Base-by-base conservation (phyloP, 1,284 basidiomycete species). In the Ceratobasidium sp. region DNA sequence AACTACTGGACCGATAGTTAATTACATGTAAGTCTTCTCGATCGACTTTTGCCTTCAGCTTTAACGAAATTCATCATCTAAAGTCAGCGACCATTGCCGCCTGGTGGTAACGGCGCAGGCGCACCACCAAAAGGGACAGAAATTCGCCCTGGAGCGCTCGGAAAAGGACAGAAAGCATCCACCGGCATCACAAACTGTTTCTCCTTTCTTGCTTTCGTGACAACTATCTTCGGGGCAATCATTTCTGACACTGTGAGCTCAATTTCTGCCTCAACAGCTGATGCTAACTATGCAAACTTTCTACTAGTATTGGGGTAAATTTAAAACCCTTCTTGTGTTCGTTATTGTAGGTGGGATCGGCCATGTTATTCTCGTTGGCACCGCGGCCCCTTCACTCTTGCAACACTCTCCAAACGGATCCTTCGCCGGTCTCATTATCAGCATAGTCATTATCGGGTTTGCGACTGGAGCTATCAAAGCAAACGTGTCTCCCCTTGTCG, bases 391-490 rank as follows among this genome's bases (percentile, higher is more conserved):
- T 48, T 56, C 78, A 3, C 15, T 78, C 26, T 54, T 80, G 9
- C 77, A 80, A 52, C 62, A 68, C 23, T 77, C 73, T n/a, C 57
- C 81, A 7, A 80, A 84, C 61, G 83, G 84, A 23, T 83, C 85
- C 2, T 80, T 86, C 70, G 85, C 84, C 23, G 82, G 84, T 67
- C 85, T 88, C 77, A 82, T 83, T 44, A 77, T 85, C 50, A 82
- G 83, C 9, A 80, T 85, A 17, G 78, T 85, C 57, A 82, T 84
- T 73, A 85, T 84, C 80, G 82, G 81, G 54, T 28, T 86, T 23
- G 86, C 86, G 6, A 87, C 87, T 1, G 87, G 87, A 42, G 82
- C 80, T 44, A 86, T 87, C 81, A 86, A 85, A 77, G 79, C 81
- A 0, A 85, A 85, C 79, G 76, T 81, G 28, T 81, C 81, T 1